phyloP scores from a whole-genome alignment of 176 grass and related monocot species.

The Raddia distichophylla region DNA sequence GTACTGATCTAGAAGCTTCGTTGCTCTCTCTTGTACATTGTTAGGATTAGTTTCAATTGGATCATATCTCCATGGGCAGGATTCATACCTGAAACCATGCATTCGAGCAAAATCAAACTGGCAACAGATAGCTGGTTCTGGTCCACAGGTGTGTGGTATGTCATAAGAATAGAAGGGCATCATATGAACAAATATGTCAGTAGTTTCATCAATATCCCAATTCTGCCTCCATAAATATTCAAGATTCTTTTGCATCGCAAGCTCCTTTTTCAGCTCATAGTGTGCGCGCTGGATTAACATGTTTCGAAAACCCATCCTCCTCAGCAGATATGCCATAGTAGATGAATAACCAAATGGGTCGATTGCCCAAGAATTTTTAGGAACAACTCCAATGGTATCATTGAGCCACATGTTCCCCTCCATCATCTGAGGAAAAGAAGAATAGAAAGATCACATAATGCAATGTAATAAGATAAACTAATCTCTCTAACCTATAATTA shows the following conservation, averaged over 20 bases:
- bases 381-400: slow-evolving; percentile 88
- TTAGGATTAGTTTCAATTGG: slow-evolving; percentile 78
- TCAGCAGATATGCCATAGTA: slow-evolving; percentile 92
- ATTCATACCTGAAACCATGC: slow-evolving; percentile 76
- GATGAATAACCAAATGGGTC: slow-evolving; percentile 98
- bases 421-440: slow-evolving; percentile 80
- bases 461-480: slow-evolving; percentile 25
- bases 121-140: slow-evolving; percentile 98
- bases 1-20: slow-evolving; percentile 90
- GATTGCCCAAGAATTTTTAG: slow-evolving; percentile 98
- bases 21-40: slow-evolving; percentile 90
- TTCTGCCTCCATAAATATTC: slow-evolving; percentile 98
- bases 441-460: slow-evolving; percentile 23
- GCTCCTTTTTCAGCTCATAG: slow-evolving; percentile 97
- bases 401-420: slow-evolving; percentile 97
- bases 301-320: slow-evolving; percentile 94
- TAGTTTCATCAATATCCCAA: slow-evolving; percentile 90
- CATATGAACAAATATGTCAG: slow-evolving; percentile 99
- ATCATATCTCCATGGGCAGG: slow-evolving; percentile 80
- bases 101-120: slow-evolving; percentile 99
- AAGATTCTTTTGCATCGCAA: slow-evolving; percentile 77
- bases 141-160: slow-evolving; percentile 97
- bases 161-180: slow-evolving; percentile 99
- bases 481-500: slow-evolving; percentile 13
- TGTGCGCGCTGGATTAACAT: slow-evolving; percentile 98